Base-by-base conservation (phyloP, 1,284 basidiomycete species). In the Ustilago xerochloae region DNA sequence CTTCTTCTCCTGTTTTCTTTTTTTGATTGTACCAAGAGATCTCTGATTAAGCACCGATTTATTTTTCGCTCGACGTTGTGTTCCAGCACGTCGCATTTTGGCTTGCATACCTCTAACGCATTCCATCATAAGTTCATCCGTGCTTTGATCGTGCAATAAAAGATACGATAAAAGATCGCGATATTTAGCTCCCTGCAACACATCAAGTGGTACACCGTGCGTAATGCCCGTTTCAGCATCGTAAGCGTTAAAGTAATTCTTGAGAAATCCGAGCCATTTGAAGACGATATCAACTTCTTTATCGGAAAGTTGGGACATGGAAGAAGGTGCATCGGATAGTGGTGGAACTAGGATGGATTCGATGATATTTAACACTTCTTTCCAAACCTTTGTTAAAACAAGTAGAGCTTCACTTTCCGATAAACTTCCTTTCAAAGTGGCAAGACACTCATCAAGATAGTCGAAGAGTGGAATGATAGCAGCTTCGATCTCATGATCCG, bases 251-350 rank as follows among this genome's bases (percentile, higher is more conserved):
- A 98, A 97, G 86, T 95, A 99, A 84, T 96, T 93, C 57, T 92
- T 88, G 81, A 99, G 52, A 59, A 51, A 67, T 22, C 93, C 94
- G 52, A 98, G 86, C 97, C 97, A 99, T 83, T 95, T 97, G 87
- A 98, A 94, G 10, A 95, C 96, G 59, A 99, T 92, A 81, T 98
- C 96, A 28, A 98, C 92, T 86, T 98, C 96, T 86, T 96, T 94
- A 80, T 97, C 95, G 33, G 88, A 90, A 78, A 99, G 84, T 13
- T 94, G 91, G 73, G 91, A 91, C 93, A 98, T 92, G 60, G 93
- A 91, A 57, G 93, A 94, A 9, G 91, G 88, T n/a, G 90, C 87
- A 71, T 97, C 94, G 6, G 92, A 93, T 57, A 99, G 86, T 1
- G 95, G 93, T 3, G 97, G 97, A 5, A 99, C 90, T 55, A 99